Evolutionary conservation across 768 basidiomycete genomes (phyloP), one percentile per base, ranked within the genome.

Genomic region (Auricularia cornea): DNA sequence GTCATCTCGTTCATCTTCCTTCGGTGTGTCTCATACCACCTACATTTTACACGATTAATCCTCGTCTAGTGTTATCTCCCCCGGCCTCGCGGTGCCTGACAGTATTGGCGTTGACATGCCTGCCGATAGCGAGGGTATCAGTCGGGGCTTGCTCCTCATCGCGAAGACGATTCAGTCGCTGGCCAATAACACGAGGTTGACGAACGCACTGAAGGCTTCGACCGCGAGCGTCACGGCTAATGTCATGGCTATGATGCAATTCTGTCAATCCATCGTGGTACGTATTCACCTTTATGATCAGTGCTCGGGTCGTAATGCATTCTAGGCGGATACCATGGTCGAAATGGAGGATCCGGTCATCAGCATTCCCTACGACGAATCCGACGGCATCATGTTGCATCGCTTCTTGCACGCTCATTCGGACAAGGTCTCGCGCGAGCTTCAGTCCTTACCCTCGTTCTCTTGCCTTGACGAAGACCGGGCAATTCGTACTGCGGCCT

Each of bases 101-200:
- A 84, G 77, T 10, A 84, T 97, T 18, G 95, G 97, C 68, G 78
- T 97, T 44, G 88, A 92, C 65, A 70, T 93, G 0, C 54, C 54
- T 6, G 88, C 90, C 0, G 89, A 87, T 44, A 80, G 82, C 40
- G 20, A 57, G 28, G 33, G 69, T 2, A 80, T 90, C 60, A 86
- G 90, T n/a, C 85, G 89, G 48, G 94, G 92, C n/a, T 78, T 96
- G 16, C 87, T 91, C 80, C 78, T 90, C 59, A 88, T 97, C 66
- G 90, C 92, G 44, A 97, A 95, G 76, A 86, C 95, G 62, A 87
- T 97, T 52, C 94, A 96, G 74, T 94, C 92, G 69, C 75, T 97
- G 32, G 94, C 94, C 26, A 98, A 97, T 75, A 96, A 97, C 68
- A 88, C 95, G 57, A 86, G 91, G 70, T 95, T 96, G 68, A 92